phyloP scores from a whole-genome alignment of 75 land plant species.

The Larix kaempferi region DNA sequence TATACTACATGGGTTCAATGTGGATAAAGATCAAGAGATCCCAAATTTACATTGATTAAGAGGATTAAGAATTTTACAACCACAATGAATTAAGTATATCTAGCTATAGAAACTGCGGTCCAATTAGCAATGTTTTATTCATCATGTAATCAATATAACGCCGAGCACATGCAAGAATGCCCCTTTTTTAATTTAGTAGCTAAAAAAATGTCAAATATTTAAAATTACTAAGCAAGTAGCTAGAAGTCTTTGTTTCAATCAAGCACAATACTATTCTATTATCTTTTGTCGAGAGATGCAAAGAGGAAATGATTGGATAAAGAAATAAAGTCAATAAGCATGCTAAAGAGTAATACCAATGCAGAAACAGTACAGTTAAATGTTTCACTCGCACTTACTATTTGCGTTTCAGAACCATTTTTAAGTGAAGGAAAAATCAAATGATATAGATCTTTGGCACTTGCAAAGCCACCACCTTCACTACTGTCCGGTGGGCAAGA shows the following conservation, averaged over 20 bases:
- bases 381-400: constrained; percentile 46
- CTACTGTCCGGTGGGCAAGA: constrained; percentile 86
- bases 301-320: neutral
- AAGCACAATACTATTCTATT: neutral
- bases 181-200: neutral
- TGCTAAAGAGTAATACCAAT: neutral
- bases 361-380: neutral
- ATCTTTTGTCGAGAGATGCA: neutral
- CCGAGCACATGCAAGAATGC: neutral
- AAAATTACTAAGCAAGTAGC: too few relatives aligned
- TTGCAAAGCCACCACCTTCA: constrained; percentile 46
- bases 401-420: constrained; percentile 87
- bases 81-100: neutral
- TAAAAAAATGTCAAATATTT: neutral
- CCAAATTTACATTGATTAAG: neutral
- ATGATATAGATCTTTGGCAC: constrained; percentile 68
- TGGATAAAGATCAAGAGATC: neutral
- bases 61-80: neutral
- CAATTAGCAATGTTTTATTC: neutral
- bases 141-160: neutral
- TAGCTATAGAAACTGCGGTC: neutral
- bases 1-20: neutral
- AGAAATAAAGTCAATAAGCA: neutral
- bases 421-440: constrained; percentile 85
- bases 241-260: neutral